These are phyloP conservation scores for Oidiodendron maius DNA, from an alignment of 495 filamentous ascomycete species.

Conservation along the genomic window DNA sequence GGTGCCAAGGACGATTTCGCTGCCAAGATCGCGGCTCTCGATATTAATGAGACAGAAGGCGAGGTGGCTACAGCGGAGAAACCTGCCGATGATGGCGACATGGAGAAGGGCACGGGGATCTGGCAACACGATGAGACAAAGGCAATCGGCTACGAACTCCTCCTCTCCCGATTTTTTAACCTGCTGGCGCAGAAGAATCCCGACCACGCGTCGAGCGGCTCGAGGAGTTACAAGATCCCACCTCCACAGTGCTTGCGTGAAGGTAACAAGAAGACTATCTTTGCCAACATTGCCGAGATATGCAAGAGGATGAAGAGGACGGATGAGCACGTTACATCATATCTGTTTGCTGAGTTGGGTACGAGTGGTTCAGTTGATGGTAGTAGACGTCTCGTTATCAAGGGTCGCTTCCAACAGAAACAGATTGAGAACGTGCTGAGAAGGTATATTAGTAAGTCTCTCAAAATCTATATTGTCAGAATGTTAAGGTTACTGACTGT, in stretches of 20 bases:
- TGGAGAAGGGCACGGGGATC: conserved; percentile 87
- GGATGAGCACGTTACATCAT: conserved; percentile 94
- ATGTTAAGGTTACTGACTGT: conserved; percentile 11
- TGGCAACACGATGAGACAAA: conserved; percentile 77
- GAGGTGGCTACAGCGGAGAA: conserved; percentile 40
- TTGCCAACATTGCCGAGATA: conserved; percentile 94
- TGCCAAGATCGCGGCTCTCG: conserved; percentile 57
- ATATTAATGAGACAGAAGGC: conserved; percentile 73
- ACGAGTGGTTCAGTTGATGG: conserved; percentile 93
- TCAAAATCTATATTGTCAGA: neutral
- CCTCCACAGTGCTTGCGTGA: conserved; percentile 98
- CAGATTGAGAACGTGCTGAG: conserved; percentile 93
- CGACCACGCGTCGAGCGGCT: conserved; percentile 79
- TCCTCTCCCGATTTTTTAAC: conserved; percentile 86
- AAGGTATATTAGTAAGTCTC: conserved; percentile 79
- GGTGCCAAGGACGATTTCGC: conserved; percentile 51
- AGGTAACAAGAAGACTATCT: conserved; percentile 99
- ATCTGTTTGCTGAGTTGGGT: conserved; percentile 96
- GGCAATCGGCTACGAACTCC: conserved; percentile 73
- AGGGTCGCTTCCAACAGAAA: conserved; percentile 97
- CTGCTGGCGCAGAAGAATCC: conserved; percentile 90
- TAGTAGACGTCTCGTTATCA: conserved; percentile 88
- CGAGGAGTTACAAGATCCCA: conserved; percentile 96
- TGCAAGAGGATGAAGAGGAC: conserved; percentile 85
- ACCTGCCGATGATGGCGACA: conserved; percentile 63